Conservation (phyloP, 768 basidiomycete genomes). For the Boletus subcaerulescens region DNA sequence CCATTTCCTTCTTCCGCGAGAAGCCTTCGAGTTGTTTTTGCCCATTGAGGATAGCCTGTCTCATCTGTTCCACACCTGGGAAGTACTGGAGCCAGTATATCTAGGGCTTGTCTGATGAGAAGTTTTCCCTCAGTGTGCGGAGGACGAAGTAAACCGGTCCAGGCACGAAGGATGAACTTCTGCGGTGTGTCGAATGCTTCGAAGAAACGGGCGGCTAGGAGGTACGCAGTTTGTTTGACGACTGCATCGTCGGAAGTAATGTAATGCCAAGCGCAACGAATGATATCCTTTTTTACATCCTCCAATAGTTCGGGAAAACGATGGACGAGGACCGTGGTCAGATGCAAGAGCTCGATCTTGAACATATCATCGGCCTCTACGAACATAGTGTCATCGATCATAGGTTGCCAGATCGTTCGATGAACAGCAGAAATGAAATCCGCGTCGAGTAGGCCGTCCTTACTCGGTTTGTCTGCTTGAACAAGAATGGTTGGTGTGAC, state of each 20-base stretch:
- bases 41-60: conserved; percentile 73
- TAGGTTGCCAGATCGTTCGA: conserved; percentile 77
- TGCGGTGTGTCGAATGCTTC: conserved; percentile 82
- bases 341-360: conserved; percentile 85
- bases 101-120: conserved; percentile 80
- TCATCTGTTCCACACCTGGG: conserved; percentile 59
- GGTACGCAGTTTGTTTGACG: conserved; percentile 89
- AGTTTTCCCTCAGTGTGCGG: conserved; percentile 75
- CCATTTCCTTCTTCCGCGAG: conserved; percentile 84
- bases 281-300: conserved; percentile 85
- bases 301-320: conserved; percentile 77
- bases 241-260: conserved; percentile 84
- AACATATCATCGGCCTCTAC: conserved; percentile 75
- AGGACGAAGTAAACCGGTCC: conserved; percentile 83
- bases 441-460: conserved; percentile 63
- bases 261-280: conserved; percentile 90
- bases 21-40: conserved; percentile 76
- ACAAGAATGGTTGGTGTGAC: conserved; percentile 84
- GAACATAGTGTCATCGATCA: conserved; percentile 53
- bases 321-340: conserved; percentile 87
- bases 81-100: conserved; percentile 81
- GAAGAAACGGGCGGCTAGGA: conserved; percentile 90
- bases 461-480: conserved; percentile 57
- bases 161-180: conserved; percentile 88
- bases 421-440: conserved; percentile 72